phyloP scores from a whole-genome alignment of 495 filamentous ascomycete genomes.

The Penicillium parvum region DNA sequence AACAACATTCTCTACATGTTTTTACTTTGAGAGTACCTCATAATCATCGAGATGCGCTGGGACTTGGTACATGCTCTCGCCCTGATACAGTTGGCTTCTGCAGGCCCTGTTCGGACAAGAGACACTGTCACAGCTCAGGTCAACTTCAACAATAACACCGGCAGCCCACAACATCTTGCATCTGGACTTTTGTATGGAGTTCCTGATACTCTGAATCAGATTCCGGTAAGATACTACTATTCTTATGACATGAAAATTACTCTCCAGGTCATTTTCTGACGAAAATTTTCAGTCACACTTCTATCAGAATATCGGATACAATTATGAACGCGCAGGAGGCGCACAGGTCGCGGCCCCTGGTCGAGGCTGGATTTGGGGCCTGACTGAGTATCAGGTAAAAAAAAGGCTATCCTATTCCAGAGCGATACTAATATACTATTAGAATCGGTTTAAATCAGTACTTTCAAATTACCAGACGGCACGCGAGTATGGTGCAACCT shows the following conservation, averaged over 20 bases:
- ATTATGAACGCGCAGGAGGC: constrained; percentile 19
- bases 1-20: too few species aligned
- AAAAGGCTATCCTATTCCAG: too few species aligned
- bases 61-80: too few species aligned
- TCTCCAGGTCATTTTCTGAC: too few species aligned
- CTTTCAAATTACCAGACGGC: constrained; percentile 36
- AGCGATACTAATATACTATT: too few species aligned
- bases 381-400: constrained; percentile 19
- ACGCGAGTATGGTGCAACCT: constrained; percentile 32
- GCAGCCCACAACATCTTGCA: constrained; percentile 18
- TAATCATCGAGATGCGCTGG: too few species aligned
- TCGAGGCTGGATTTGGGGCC: constrained; percentile 23
- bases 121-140: constrained; percentile 15
- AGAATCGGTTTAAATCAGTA: constrained; percentile 33
- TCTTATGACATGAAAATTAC: too few species aligned
- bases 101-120: too few species aligned
- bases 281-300: too few species aligned
- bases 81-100: too few species aligned
- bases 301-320: constrained; percentile 19
- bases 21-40: too few species aligned
- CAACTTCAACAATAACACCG: constrained; percentile 7
- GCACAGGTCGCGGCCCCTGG: constrained; percentile 16
- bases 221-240: too few species aligned
- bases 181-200: constrained; percentile 35
- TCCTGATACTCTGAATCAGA: constrained; percentile 23